These are phyloP conservation scores for Termitomyces sp. DNA, from an alignment of 1,284 basidiomycete genomes.

Conservation along the genomic window DNA sequence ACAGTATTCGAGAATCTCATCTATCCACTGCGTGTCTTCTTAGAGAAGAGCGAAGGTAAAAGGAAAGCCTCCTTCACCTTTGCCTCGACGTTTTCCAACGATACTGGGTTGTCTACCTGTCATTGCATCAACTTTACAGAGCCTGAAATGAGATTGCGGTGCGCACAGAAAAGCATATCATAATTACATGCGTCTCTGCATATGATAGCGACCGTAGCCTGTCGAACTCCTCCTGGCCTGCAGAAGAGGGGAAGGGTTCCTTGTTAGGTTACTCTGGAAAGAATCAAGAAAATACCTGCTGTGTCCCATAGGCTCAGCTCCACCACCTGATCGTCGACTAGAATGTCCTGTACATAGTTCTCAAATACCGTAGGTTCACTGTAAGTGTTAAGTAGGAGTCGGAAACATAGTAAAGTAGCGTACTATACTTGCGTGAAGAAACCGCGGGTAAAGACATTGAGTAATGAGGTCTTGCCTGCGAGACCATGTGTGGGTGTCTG, in stretches of 20 bases:
- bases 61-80: constrained; percentile 52
- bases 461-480: constrained; percentile 72
- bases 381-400: neutral
- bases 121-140: neutral
- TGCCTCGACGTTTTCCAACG: constrained; percentile 88
- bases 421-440: constrained; percentile 88
- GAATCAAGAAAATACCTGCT: constrained; percentile 61
- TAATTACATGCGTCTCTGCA: constrained; percentile 91
- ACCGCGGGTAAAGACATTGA: constrained; percentile 82
- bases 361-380: constrained; percentile 93
- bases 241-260: neutral
- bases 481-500: constrained; percentile 16
- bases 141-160: neutral
- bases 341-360: constrained; percentile 86
- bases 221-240: constrained; percentile 96
- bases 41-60: constrained; percentile 2
- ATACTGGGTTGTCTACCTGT: constrained; percentile 86
- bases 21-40: constrained; percentile 63
- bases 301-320: constrained; percentile 97
- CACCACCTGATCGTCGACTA: constrained; percentile 77
- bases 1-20: constrained; percentile 85
- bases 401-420: constrained; percentile 24
- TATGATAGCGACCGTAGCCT: constrained; percentile 87
- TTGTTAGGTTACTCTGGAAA: neutral
- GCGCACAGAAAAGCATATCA: constrained; percentile 89